phyloP scores from a whole-genome alignment of 2,329 filamentous ascomycete species.

The Piedraia hortae region DNA sequence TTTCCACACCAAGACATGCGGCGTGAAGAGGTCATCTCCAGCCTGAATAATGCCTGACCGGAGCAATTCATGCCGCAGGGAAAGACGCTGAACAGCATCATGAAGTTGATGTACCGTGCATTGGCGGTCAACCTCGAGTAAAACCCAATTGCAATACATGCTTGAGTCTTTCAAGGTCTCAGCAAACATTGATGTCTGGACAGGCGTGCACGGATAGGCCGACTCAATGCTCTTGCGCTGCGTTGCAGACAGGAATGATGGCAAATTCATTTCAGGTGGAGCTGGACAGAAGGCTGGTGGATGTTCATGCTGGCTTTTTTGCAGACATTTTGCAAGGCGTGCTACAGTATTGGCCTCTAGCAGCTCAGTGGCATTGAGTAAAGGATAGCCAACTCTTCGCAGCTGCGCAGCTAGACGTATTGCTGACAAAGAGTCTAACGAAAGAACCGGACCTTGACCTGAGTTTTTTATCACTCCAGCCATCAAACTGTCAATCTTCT shows the following conservation, averaged over 20 bases:
- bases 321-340: constrained; percentile 3
- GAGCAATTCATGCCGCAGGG: constrained; percentile 34
- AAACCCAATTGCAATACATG: constrained; percentile 55
- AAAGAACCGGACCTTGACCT: not conserved
- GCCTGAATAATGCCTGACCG: constrained; percentile 44
- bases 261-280: not conserved
- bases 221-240: constrained; percentile 8
- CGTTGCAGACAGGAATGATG: not conserved
- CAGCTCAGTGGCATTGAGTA: constrained; percentile 30
- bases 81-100: constrained; percentile 24
- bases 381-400: constrained; percentile 25
- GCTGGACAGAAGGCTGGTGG: not conserved
- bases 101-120: constrained; percentile 3
- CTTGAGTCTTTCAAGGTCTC: constrained; percentile 34
- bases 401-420: constrained; percentile 38
- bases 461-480: not conserved
- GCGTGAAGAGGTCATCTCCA: constrained; percentile 18
- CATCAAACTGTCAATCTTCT: not conserved
- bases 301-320: constrained; percentile 1
- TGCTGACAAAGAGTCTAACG: constrained; percentile 31
- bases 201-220: constrained; percentile 35
- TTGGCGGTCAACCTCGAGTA: constrained; percentile 26
- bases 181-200: constrained; percentile 56
- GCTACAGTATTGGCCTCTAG: constrained; percentile 27
- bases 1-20: constrained; percentile 38